A percentile compares a stretch with the other conserved stretches of the same genome.
These are phyloP conservation scores for Chlamydomonas sphaeroides DNA, from an alignment of 139 green algal genomes.

Conservation along the genomic window DNA sequence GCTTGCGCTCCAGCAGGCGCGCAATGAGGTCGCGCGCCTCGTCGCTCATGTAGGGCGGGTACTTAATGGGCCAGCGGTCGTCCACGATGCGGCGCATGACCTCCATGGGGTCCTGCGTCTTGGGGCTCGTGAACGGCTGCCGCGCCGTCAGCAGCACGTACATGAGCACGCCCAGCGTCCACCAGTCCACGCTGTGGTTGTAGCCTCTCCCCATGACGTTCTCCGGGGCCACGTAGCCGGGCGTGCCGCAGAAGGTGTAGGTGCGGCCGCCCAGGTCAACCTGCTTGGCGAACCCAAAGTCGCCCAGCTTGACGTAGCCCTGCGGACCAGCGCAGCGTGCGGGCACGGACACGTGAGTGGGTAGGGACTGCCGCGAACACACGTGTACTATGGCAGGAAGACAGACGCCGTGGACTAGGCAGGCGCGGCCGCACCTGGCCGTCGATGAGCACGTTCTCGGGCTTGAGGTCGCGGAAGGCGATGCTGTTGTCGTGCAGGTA, in stretches of 20 bases:
- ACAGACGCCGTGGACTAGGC: no score
- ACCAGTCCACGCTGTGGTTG: conserved; percentile 93
- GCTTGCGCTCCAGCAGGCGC: conserved; percentile 90
- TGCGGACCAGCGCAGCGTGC: no score
- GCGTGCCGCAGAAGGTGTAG: conserved; percentile 98
- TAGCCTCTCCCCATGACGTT: conserved; percentile 95
- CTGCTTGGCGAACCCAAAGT: conserved; percentile 92
- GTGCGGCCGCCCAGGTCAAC: conserved; percentile 78
- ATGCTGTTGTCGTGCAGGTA: conserved; percentile 91
- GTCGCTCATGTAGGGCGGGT: conserved; percentile 83
- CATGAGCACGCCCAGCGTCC: conserved; percentile 93
- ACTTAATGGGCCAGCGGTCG: conserved; percentile 85
- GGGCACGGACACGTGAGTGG: background rate
- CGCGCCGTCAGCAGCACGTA: conserved; percentile 97
- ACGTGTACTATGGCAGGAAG: no score
- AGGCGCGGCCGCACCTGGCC: conserved; percentile 58
- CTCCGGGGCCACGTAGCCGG: conserved; percentile 92
- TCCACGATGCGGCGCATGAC: conserved; percentile 97
- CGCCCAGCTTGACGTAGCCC: conserved; percentile 93
- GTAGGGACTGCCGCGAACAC: background rate
- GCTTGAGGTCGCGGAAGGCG: conserved; percentile 95
- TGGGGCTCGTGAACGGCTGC: conserved; percentile 93
- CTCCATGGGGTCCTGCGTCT: conserved; percentile 79
- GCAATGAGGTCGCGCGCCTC: conserved; percentile 79
- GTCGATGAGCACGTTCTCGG: conserved; percentile 97